These are phyloP conservation scores for Waltergamsia citrina DNA, from an alignment of 2,329 filamentous ascomycete genomes.

Conservation along the genomic window DNA sequence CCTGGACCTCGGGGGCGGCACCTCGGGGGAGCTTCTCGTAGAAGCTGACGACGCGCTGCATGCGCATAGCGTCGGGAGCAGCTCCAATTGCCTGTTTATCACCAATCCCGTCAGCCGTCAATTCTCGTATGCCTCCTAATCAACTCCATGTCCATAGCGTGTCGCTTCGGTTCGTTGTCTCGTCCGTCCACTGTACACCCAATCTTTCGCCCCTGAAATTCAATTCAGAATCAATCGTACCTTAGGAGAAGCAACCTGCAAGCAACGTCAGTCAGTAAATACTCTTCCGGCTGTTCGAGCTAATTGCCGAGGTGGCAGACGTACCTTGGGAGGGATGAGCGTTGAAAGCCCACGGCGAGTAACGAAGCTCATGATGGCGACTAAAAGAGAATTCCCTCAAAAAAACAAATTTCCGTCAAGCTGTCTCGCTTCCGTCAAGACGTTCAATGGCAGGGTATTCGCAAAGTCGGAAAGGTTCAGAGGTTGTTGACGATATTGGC, in stretches of 20 bases:
- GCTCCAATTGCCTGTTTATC: constrained; percentile 75
- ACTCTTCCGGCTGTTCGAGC: not conserved
- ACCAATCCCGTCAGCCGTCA: constrained; percentile 22
- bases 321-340: constrained; percentile 97
- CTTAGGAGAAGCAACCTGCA: constrained; percentile 71
- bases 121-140: not conserved
- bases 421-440: constrained; percentile 11
- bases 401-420: constrained; percentile 1
- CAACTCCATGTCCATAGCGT: constrained; percentile 2
- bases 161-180: constrained; percentile 5
- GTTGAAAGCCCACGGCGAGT: constrained; percentile 89
- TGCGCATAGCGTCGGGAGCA: constrained; percentile 90
- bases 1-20: constrained; percentile 71
- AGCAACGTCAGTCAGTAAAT: not conserved
- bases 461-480: constrained; percentile 13
- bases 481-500: constrained; percentile 6
- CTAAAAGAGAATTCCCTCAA: constrained; percentile 13
- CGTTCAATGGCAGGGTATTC: constrained; percentile 22
- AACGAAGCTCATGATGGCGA: constrained; percentile 81
- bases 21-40: constrained; percentile 98
- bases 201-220: constrained; percentile 3
- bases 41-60: constrained; percentile 97
- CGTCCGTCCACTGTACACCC: no score
- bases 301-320: constrained; percentile 11
- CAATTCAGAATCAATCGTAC: constrained; percentile 43